These are phyloP conservation scores for Phytophthora melonis DNA, from an alignment of 352 stramenopile genomes.

Conservation along the genomic window DNA sequence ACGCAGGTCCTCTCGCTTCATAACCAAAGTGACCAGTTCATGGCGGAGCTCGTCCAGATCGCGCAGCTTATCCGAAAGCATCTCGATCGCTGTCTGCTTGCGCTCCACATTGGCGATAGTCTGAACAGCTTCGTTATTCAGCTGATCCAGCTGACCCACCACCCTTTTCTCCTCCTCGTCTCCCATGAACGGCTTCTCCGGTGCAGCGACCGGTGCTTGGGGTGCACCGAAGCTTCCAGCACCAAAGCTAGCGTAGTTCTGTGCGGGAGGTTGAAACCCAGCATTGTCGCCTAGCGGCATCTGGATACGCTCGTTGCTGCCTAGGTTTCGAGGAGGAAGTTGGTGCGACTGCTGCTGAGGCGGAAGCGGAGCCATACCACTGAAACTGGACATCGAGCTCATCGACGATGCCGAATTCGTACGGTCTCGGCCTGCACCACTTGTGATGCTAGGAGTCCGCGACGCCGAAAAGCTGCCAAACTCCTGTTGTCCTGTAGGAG, in stretches of 20 bases:
- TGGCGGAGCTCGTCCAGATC: conserved; percentile 80
- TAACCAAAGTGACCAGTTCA: conserved; percentile 70
- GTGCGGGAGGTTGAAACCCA: conserved; percentile 24
- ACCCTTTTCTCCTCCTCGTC: conserved; percentile 62
- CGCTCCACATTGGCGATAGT: conserved; percentile 58
- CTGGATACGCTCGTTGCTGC: conserved; percentile 40
- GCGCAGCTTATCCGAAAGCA: conserved; percentile 68
- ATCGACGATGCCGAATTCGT: conserved; percentile 55
- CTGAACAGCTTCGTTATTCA: conserved; percentile 59
- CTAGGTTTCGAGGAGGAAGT: conserved; percentile 30
- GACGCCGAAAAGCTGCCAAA: conserved; percentile 25
- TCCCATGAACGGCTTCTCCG: conserved; percentile 65
- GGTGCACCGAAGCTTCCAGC: conserved; percentile 24
- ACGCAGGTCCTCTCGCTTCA: conserved; percentile 73
- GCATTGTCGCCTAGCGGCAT: conserved; percentile 23
- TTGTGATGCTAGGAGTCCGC: conserved; percentile 17
- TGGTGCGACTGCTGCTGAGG: conserved; percentile 29
- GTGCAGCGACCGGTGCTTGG: not conserved
- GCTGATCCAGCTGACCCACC: conserved; percentile 64
- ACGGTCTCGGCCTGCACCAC: conserved; percentile 31
- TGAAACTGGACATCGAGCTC: conserved; percentile 54
- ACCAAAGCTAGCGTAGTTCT: conserved; percentile 27
- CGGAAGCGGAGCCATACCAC: conserved; percentile 28
- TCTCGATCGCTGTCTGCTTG: conserved; percentile 72
- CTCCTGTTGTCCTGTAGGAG: conserved; percentile 23